phyloP scores from a whole-genome alignment of 345 rosid species.

The Gossypium australe region DNA sequence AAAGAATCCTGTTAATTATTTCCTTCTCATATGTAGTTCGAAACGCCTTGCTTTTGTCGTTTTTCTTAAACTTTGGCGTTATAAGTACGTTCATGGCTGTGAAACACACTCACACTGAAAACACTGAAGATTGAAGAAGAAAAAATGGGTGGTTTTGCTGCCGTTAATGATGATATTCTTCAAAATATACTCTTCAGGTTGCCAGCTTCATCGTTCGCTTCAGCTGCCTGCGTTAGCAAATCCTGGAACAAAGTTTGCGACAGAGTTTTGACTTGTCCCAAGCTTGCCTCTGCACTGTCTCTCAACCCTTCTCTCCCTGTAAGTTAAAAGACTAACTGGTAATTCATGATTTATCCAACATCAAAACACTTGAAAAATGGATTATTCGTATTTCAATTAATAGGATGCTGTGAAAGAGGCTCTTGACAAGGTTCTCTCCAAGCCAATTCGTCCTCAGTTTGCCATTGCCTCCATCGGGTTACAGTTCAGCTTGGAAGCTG shows the following conservation, averaged over 20 bases:
- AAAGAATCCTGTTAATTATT: neutral
- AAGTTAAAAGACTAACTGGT: slow-evolving; percentile 10
- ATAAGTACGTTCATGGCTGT: neutral
- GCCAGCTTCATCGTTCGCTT: slow-evolving; percentile 46
- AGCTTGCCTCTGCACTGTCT: slow-evolving; percentile 53
- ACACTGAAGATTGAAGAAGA: neutral
- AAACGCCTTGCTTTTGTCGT: neutral
- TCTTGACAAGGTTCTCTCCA: slow-evolving; percentile 39
- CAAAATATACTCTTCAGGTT: slow-evolving; percentile 37
- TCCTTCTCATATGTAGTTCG: neutral
- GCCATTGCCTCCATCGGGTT: slow-evolving; percentile 38
- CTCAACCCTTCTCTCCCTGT: slow-evolving; percentile 31
- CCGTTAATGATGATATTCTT: slow-evolving; percentile 30
- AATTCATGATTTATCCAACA: neutral
- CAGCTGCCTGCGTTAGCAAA: slow-evolving; percentile 48
- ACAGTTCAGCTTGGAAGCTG: slow-evolving; percentile 7
- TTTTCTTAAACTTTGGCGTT: neutral
- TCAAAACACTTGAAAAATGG: neutral
- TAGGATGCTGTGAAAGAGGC: slow-evolving; percentile 48
- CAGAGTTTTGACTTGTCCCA: slow-evolving; percentile 37
- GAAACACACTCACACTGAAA: neutral
- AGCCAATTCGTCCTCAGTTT: slow-evolving; percentile 61
- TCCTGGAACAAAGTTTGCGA: slow-evolving; percentile 37
- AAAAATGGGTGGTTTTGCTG: slow-evolving; percentile 6
- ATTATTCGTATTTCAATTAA: neutral